phyloP scores from a whole-genome alignment of 176 grass and related monocot species.

The Bonia amplexicaulis region DNA sequence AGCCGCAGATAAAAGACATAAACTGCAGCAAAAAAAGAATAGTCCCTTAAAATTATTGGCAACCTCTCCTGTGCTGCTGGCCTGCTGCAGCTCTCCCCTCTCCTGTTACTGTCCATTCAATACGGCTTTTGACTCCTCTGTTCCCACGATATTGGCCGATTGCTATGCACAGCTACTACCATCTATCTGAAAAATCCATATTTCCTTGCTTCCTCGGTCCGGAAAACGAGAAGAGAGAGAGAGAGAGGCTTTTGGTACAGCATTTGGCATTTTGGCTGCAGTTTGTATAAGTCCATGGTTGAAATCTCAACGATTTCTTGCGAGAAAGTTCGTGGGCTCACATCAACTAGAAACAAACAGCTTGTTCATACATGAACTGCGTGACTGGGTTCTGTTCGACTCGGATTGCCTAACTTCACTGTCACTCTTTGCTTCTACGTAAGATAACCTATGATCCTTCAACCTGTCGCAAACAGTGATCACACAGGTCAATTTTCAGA shows the following conservation, averaged over 20 bases:
- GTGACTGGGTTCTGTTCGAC: neutral
- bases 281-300: neutral
- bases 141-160: neutral
- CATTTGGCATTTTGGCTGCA: neutral
- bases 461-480: neutral
- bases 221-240: neutral
- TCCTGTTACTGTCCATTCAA: neutral
- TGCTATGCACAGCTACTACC: neutral
- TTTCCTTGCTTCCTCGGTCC: neutral
- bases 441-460: neutral
- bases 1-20: too few relatives aligned
- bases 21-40: too few relatives aligned
- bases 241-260: neutral
- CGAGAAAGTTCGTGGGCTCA: neutral
- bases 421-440: neutral
- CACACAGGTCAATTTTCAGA: neutral
- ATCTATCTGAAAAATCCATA: neutral
- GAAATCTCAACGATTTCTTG: neutral
- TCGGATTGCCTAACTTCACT: neutral
- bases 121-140: constrained; percentile 26
- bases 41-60: constrained; percentile 36
- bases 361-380: neutral
- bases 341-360: neutral
- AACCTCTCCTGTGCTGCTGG: neutral
- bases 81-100: neutral